Conservation (phyloP, 805 yeast genomes). For the Suhomyces pyralidae region DNA sequence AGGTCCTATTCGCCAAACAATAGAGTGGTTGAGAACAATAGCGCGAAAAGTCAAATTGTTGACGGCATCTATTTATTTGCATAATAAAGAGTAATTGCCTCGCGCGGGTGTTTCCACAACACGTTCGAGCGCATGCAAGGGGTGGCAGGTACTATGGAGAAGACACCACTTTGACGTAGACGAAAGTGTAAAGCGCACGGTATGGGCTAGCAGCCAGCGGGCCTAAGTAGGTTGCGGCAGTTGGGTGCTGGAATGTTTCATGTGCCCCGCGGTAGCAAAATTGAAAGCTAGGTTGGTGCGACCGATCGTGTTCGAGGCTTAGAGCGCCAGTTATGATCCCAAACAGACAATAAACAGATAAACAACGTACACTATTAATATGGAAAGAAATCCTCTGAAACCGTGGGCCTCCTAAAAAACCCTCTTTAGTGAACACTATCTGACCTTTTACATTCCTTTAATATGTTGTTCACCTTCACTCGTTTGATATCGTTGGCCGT, state of each 20-base stretch:
- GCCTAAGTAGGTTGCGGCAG: background rate
- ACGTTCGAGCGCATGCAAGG: background rate
- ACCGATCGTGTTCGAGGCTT: background rate
- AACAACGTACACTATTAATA: background rate
- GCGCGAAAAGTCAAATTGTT: background rate
- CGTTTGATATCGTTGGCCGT: slow-evolving; percentile 7
- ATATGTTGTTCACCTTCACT: slow-evolving; percentile 4
- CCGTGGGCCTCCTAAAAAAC: background rate
- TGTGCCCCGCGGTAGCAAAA: background rate
- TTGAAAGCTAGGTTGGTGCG: background rate
- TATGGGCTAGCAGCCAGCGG: background rate
- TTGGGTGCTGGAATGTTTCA: background rate
- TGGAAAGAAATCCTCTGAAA: background rate
- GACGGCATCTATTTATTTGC: background rate
- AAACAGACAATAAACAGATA: background rate
- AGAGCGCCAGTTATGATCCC: background rate
- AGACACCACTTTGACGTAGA: background rate
- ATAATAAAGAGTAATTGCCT: background rate
- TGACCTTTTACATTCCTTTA: background rate
- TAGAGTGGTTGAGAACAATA: background rate
- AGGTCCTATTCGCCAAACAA: background rate
- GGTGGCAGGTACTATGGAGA: background rate
- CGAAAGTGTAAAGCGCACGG: background rate
- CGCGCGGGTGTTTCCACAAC: background rate
- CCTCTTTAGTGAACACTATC: background rate